phyloP scores from a whole-genome alignment of 331 rosid species.

The Malus hybrid region DNA sequence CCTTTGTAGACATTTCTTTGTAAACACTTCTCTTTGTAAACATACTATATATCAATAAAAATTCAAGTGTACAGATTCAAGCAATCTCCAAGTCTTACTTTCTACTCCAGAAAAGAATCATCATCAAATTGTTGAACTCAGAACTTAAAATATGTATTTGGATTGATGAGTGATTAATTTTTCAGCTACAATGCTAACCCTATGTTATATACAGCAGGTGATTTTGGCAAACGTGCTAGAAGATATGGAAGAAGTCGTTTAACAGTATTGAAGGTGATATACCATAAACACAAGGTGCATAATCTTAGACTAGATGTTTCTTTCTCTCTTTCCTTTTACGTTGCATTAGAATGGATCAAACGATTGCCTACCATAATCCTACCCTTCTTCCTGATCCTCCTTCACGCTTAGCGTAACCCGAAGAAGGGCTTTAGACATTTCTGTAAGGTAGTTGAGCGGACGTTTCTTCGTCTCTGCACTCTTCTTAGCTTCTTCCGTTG shows the following conservation, averaged over 20 bases:
- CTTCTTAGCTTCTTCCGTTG: too few relatives aligned
- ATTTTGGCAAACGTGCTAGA: background rate
- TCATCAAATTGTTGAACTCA: background rate
- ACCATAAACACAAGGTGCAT: background rate
- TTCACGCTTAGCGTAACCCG: too few relatives aligned
- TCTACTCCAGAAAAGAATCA: background rate
- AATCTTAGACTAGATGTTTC: background rate
- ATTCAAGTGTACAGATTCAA: too few relatives aligned
- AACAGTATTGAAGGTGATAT: background rate
- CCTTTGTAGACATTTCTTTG: too few relatives aligned
- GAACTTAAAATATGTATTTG: background rate
- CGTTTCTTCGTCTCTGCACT: too few relatives aligned
- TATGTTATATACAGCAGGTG: background rate
- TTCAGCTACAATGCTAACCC: background rate
- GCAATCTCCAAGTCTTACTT: too few relatives aligned
- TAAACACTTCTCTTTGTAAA: too few relatives aligned
- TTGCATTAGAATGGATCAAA: background rate
- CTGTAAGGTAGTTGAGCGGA: too few relatives aligned
- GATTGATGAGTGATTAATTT: background rate
- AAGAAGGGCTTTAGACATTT: too few relatives aligned
- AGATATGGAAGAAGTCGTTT: background rate
- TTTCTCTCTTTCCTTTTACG: too few relatives aligned
- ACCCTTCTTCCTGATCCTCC: too few relatives aligned
- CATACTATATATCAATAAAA: too few relatives aligned
- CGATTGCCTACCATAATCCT: background rate